Evolutionary conservation across 768 basidiomycete species (phyloP).

Genomic region (Boletus barrowsii): DNA sequence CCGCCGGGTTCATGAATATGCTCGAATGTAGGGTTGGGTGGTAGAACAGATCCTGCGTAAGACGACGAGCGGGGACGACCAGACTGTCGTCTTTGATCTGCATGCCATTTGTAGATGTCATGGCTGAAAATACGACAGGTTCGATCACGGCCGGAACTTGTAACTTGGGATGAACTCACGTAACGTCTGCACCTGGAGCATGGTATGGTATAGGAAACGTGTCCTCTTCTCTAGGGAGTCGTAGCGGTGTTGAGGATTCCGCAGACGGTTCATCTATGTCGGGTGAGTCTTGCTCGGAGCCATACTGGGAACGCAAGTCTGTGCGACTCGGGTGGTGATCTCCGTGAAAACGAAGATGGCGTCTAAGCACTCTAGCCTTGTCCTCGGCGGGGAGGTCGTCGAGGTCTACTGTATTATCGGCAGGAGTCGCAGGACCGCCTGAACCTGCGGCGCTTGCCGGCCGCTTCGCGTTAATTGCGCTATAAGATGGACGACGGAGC

Average conservation of each 20-base stretch:
- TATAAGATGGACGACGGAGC: conserved; percentile 27
- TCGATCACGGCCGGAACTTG: conserved; percentile 15
- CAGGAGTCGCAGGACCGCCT: conserved; percentile 18
- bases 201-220: conserved; percentile 87
- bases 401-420: conserved; percentile 37
- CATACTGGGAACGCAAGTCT: conserved; percentile 21
- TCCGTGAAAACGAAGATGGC: conserved; percentile 76
- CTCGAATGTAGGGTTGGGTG: conserved; percentile 75
- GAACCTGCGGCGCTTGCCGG: conserved; percentile 29
- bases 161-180: conserved; percentile 54
- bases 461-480: conserved; percentile 39
- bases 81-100: conserved; percentile 61
- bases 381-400: conserved; percentile 76
- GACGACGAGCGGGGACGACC: conserved; percentile 68
- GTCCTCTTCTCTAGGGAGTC: conserved; percentile 47
- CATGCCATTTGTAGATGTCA: conserved; percentile 94
- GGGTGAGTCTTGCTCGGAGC: conserved; percentile 25
- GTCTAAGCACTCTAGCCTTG: conserved; percentile 75
- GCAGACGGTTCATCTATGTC: conserved; percentile 19
- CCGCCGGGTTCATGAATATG: conserved; percentile 96
- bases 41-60: conserved; percentile 51
- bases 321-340: conserved; percentile 41
- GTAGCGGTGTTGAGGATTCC: conserved; percentile 27
- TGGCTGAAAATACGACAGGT: conserved; percentile 47
- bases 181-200: conserved; percentile 86